Base-by-base conservation (phyloP, 345 rosid species). In the Laguncularia racemosa region DNA sequence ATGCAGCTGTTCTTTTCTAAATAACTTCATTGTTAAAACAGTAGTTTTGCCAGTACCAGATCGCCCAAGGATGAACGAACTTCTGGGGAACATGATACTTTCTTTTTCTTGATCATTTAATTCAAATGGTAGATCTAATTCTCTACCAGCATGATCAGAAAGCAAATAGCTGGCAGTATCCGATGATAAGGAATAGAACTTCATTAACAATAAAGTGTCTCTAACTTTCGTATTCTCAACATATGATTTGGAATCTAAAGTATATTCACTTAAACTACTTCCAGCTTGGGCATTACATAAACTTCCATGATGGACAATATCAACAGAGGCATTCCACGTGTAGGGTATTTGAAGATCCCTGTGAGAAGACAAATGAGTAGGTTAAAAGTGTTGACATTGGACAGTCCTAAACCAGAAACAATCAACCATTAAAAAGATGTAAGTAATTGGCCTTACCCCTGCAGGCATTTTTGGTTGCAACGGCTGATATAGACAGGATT, bases 391-490 rank as follows among this genome's bases (percentile, higher is more conserved):
- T 33, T 6, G 40, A 33, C 11, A 33, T 4, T 33, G 10, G 9
- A 33, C 6, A 33, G 40, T 33, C 4, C 40, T 7, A 33, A 33
- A 33, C 9, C 40, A 33, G 7, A 33, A 33, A 33, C 40, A 7
- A 33, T 7, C 4, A 33, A 33, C 11, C 40, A 33, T 6, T 7
- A 33, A 33, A 1, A 6, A 33, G 40, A 33, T 4, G 11, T n/a
- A n/a, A n/a, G n/a, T n/a, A n/a, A n/a, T n/a, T n/a, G n/a, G n/a
- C n/a, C n/a, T n/a, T n/a, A n/a, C n/a, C n/a, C n/a, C n/a, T n/a
- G 40, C 4, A 33, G 18, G 58, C 60, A 67, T 64, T 72, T 81
- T 62, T 62, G 69, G 23, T 69, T 73, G 73, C 90, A 84, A 8
- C 52, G 70, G 12, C 60, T 60, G 20, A 81, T 58, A 63, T 66